phyloP scores from a whole-genome alignment of 2,329 filamentous ascomycete genomes.

The Aspergillus candidus region DNA sequence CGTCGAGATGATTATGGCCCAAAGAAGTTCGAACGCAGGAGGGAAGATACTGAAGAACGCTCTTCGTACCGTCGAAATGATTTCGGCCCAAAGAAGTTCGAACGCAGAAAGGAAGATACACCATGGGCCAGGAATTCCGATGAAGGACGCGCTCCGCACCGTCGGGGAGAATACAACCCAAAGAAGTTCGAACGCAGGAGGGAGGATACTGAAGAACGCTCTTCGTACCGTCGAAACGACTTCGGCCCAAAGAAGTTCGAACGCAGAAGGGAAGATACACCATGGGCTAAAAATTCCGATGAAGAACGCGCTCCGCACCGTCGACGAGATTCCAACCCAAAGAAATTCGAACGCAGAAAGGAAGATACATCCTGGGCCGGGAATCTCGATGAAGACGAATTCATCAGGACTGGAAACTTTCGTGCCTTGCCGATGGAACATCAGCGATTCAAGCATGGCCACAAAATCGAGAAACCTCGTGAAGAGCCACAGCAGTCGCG shows the following conservation, averaged over 20 bases:
- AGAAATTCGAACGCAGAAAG: background rate
- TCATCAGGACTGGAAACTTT: constrained; percentile 27
- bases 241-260: background rate
- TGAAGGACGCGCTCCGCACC: background rate
- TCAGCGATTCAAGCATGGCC: constrained; percentile 9
- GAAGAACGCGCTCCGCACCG: background rate
- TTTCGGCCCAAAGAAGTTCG: background rate
- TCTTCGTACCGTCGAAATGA: background rate
- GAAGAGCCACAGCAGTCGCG: background rate
- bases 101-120: background rate
- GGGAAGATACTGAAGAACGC: background rate
- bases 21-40: background rate
- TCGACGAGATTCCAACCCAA: background rate
- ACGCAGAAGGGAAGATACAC: background rate
- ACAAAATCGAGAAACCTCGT: background rate
- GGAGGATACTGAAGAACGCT: background rate
- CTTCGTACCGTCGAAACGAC: background rate
- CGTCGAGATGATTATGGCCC: background rate
- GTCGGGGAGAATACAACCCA: background rate
- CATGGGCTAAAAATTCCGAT: constrained; percentile 15
- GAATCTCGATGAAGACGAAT: constrained; percentile 26
- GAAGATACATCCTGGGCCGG: background rate
- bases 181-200: background rate
- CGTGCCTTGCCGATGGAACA: constrained; percentile 19
- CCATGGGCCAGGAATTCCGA: constrained; percentile 15